These are phyloP conservation scores for Alternaria tenuissima DNA, from an alignment of 2,329 filamentous ascomycete genomes.

Conservation along the genomic window DNA sequence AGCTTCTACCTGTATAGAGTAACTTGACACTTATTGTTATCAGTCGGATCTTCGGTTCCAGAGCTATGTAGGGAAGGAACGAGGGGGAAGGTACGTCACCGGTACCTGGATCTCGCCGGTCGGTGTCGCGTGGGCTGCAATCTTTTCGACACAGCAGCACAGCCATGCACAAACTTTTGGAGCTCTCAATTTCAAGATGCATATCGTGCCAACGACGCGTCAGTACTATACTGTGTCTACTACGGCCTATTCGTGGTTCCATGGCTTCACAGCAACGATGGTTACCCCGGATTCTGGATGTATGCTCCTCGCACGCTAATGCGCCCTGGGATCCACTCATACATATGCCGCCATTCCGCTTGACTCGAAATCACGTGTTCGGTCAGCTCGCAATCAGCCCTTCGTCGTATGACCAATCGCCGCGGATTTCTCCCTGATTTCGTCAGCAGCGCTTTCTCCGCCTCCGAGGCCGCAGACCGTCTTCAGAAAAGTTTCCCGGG, in stretches of 20 bases:
- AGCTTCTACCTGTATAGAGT: not conserved
- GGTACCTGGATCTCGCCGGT: constrained; percentile 21
- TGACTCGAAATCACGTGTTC: constrained; percentile 13
- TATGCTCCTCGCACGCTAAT: constrained; percentile 12
- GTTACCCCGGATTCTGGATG: constrained; percentile 20
- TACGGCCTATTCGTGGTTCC: not conserved
- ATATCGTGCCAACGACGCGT: not conserved
- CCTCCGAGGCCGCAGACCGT: constrained; percentile 40
- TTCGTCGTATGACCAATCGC: constrained; percentile 21
- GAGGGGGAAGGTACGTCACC: constrained; percentile 20
- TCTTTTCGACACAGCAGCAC: not conserved
- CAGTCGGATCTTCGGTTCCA: constrained; percentile 16
- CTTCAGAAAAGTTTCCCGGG: constrained; percentile 35
- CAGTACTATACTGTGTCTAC: not conserved
- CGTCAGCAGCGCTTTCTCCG: constrained; percentile 27
- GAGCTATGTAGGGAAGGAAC: constrained; percentile 9
- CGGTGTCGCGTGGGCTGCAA: constrained; percentile 12
- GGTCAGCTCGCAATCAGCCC: constrained; percentile 4
- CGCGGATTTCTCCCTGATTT: constrained; percentile 11
- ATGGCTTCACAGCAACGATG: not conserved
- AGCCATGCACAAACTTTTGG: not conserved
- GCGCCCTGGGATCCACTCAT: constrained; percentile 7
- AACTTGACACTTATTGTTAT: constrained; percentile 5
- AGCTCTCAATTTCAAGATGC: not conserved
- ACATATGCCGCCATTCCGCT: constrained; percentile 5